Percentiles rank a stretch among this genome's conserved stretches.
phyloP scores from a whole-genome alignment of 768 basidiomycete genomes.

The Phylloporus sp. region DNA sequence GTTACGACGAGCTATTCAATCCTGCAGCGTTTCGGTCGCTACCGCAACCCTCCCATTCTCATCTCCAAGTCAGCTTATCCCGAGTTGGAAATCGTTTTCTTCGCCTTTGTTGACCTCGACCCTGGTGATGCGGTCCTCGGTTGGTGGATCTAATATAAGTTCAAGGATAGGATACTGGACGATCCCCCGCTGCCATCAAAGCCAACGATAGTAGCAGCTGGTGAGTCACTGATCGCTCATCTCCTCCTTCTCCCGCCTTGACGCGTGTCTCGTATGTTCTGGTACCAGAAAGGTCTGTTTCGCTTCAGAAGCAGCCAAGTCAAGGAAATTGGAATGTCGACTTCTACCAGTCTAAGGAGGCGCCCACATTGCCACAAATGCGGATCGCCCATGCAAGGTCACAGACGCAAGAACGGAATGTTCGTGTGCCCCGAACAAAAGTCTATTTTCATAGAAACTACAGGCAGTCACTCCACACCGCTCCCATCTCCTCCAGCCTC shows the following conservation, averaged over 20 bases:
- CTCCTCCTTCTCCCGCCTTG: background rate
- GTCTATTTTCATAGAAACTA: conserved; percentile 13
- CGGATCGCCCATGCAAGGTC: conserved; percentile 30
- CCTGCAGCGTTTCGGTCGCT: conserved; percentile 13
- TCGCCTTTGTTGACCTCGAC: conserved; percentile 1
- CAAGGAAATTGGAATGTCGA: conserved; percentile 18
- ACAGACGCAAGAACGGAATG: conserved; percentile 29
- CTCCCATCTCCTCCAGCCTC: conserved; percentile 28
- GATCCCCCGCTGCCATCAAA: conserved; percentile 22
- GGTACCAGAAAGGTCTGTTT: background rate
- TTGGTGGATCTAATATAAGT: conserved; percentile 23
- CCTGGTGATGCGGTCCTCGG: conserved; percentile 4
- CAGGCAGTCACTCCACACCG: conserved; percentile 18
- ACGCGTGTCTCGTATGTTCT: background rate
- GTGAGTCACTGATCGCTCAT: conserved; percentile 17
- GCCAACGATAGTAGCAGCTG: conserved; percentile 22
- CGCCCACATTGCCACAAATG: conserved; percentile 35
- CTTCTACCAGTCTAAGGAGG: conserved; percentile 27
- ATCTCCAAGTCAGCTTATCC: conserved; percentile 21
- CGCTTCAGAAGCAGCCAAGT: conserved; percentile 3
- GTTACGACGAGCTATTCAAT: too few species aligned
- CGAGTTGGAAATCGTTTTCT: conserved; percentile 16
- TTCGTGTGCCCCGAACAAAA: conserved; percentile 25
- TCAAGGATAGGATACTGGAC: conserved; percentile 1
- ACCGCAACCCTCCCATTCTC: conserved; percentile 20